These are phyloP conservation scores for Coemansia sp. DNA, from an alignment of 192 early-diverging fungal genomes.

Conservation along the genomic window DNA sequence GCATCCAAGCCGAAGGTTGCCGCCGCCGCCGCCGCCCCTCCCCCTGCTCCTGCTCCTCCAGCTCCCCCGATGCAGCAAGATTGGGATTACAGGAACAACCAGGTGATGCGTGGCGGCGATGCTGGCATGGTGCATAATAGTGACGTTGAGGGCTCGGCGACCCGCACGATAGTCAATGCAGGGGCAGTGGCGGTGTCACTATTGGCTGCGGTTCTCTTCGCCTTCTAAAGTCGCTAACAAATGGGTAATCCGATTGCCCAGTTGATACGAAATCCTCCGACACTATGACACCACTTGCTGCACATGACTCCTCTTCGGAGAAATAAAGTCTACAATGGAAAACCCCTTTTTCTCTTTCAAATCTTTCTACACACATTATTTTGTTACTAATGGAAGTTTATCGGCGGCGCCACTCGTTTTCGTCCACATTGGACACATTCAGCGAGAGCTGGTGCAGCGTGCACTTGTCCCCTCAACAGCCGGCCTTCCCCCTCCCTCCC, in stretches of 20 bases:
- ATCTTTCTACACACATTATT: not conserved
- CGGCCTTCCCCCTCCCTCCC: not conserved
- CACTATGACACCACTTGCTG: not conserved
- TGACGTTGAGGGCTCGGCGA: slow-evolving; percentile 20
- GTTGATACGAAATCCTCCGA: not conserved
- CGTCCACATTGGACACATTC: not conserved
- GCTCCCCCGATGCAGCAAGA: not conserved
- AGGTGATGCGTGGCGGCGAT: not conserved
- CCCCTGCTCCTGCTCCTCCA: not conserved
- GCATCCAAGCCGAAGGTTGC: not conserved
- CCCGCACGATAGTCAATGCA: not conserved
- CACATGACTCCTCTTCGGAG: not conserved
- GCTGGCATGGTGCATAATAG: slow-evolving; percentile 6
- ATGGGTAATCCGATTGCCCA: too few species aligned
- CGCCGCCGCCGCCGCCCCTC: not conserved
- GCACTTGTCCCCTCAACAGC: not conserved
- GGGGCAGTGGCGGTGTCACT: slow-evolving; percentile 8
- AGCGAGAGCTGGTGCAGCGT: slow-evolving; percentile 38
- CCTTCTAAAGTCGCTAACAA: not conserved
- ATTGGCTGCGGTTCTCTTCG: not conserved
- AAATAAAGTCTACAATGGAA: not conserved
- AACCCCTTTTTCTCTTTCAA: not conserved
- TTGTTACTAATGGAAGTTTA: slow-evolving; percentile 4
- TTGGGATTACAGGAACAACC: not conserved
- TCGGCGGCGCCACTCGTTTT: not conserved